phyloP scores from a whole-genome alignment of 1,284 basidiomycete genomes.

The Ceratobasidium sp. region DNA sequence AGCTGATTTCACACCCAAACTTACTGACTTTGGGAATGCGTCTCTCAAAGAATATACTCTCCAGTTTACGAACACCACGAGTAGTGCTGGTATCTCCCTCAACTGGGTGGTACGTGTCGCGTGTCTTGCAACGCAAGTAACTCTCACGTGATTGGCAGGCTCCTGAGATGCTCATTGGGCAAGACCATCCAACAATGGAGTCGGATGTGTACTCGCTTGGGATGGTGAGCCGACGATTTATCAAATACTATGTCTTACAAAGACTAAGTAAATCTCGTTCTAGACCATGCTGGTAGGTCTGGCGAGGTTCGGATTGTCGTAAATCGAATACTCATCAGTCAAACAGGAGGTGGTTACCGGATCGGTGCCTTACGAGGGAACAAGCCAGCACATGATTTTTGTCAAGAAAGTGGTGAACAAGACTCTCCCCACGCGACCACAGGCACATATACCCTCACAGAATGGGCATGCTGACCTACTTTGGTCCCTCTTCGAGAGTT shows the following conservation, averaged over 20 bases:
- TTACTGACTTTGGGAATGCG: constrained; percentile 13
- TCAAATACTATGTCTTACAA: background rate
- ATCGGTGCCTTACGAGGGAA: background rate
- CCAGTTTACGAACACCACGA: too few relatives aligned
- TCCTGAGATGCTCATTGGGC: background rate
- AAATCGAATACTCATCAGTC: background rate
- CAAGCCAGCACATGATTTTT: background rate
- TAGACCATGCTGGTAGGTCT: constrained; percentile 8
- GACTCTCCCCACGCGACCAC: background rate
- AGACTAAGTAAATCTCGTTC: too few relatives aligned
- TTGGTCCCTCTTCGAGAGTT: background rate
- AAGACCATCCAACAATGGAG: background rate
- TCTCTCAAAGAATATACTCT: too few relatives aligned
- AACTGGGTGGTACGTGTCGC: background rate
- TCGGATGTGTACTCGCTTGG: too few relatives aligned
- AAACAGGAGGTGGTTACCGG: background rate
- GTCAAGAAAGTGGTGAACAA: background rate
- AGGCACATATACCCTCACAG: background rate
- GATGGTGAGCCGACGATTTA: too few relatives aligned
- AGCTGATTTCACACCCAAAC: background rate
- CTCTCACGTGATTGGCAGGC: background rate
- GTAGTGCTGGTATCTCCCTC: too few relatives aligned
- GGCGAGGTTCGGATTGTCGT: background rate
- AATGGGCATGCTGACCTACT: background rate
- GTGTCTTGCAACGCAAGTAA: background rate